These are phyloP conservation scores for Fraxinus sp. DNA, from an alignment of 305 asterid genomes.

Conservation along the genomic window DNA sequence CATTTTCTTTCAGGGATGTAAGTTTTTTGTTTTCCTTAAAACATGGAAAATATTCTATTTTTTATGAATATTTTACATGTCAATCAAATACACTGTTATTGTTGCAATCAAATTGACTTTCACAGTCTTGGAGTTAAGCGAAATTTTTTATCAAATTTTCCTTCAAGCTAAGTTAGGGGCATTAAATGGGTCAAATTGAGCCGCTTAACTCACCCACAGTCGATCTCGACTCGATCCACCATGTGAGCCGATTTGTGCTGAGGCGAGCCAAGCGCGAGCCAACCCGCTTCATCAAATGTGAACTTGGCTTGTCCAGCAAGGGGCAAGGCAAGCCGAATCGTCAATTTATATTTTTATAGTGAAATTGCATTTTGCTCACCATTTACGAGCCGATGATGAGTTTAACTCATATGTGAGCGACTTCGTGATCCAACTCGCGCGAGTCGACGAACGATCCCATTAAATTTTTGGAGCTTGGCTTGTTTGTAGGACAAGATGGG, in stretches of 20 bases:
- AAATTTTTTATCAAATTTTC: too few relatives aligned
- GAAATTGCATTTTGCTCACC: not conserved
- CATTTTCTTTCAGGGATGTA: too few relatives aligned
- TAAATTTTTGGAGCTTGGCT: not conserved
- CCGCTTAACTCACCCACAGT: not conserved
- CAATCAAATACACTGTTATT: too few relatives aligned
- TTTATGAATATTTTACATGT: too few relatives aligned
- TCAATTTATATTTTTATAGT: too few relatives aligned
- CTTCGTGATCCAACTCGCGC: not conserved
- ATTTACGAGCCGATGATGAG: not conserved
- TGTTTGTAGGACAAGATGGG: too few relatives aligned
- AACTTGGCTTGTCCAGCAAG: not conserved
- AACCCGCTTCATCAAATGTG: not conserved
- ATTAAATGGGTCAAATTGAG: not conserved
- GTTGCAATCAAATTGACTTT: not conserved
- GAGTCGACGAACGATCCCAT: too few relatives aligned
- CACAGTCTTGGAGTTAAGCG: not conserved
- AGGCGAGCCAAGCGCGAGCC: too few relatives aligned
- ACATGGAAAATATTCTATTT: too few relatives aligned
- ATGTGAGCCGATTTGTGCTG: not conserved
- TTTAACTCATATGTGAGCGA: not conserved
- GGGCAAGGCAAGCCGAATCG: not conserved
- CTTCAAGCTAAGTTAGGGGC: not conserved
- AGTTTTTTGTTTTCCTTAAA: too few relatives aligned
- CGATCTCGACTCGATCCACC: too few relatives aligned